These are phyloP conservation scores for Boechera stricta DNA, from an alignment of 345 rosid species.

Conservation along the genomic window DNA sequence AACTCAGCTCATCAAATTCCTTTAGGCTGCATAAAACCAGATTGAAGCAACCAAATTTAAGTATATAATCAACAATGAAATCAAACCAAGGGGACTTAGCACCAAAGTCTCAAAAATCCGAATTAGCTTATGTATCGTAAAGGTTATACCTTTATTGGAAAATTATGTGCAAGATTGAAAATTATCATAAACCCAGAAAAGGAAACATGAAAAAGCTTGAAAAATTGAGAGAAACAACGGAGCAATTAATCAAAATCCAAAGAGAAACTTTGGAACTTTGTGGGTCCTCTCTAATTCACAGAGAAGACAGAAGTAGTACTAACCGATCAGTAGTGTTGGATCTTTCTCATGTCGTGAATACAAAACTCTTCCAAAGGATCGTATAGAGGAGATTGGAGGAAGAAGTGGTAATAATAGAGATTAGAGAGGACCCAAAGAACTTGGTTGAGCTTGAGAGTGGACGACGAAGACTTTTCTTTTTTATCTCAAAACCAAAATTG, in stretches of 20 bases:
- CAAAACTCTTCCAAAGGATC: neutral
- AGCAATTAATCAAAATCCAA: slow-evolving; percentile 1
- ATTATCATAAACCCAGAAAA: slow-evolving; percentile 29
- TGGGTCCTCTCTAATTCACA: neutral
- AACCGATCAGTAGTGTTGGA: slow-evolving; percentile 37
- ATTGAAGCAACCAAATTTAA: neutral
- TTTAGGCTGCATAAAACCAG: too few species aligned
- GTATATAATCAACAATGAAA: neutral
- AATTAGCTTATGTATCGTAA: neutral
- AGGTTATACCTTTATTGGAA: slow-evolving; percentile 25
- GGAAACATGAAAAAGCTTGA: neutral
- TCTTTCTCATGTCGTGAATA: slow-evolving; percentile 22
- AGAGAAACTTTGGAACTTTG: slow-evolving; percentile 1
- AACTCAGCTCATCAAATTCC: neutral
- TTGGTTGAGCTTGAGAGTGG: slow-evolving; percentile 39
- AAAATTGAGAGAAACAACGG: slow-evolving; percentile 6
- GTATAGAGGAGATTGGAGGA: neutral
- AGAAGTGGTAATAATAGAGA: slow-evolving; percentile 33
- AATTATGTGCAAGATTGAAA: slow-evolving; percentile 12
- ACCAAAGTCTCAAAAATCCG: slow-evolving; percentile 1
- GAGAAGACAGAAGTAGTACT: slow-evolving; percentile 11
- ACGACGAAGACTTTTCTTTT: slow-evolving; percentile 42
- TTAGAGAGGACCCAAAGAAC: slow-evolving; percentile 26
- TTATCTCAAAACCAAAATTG: slow-evolving; percentile 4
- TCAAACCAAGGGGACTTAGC: neutral